Evolutionary conservation across 345 rosid genomes (phyloP).

Genomic region (rapeseed (Brassica napus)): DNA sequence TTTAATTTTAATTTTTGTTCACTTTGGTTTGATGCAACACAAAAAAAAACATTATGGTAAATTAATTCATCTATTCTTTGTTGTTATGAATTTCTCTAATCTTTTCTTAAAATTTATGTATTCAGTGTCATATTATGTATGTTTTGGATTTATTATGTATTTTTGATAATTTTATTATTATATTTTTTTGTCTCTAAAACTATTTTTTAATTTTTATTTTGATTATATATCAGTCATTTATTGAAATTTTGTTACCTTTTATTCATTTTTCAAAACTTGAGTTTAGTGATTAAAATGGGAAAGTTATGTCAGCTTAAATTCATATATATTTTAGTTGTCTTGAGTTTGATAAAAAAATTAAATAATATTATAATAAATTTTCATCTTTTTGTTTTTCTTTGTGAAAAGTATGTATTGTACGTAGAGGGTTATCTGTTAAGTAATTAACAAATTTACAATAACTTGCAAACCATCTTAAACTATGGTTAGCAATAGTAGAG

Average conservation of each 20-base stretch:
- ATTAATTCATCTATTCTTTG: not conserved
- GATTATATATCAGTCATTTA: not conserved
- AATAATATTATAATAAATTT: too few species aligned
- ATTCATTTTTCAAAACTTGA: not conserved
- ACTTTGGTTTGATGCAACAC: not conserved
- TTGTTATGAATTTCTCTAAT: not conserved
- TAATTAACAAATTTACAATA: slow-evolving; percentile 41
- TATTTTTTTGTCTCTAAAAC: not conserved
- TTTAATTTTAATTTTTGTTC: not conserved
- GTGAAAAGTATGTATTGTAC: too few species aligned
- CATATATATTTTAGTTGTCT: not conserved
- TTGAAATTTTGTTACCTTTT: not conserved
- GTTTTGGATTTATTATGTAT: not conserved
- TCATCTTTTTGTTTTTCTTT: too few species aligned
- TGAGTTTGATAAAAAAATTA: not conserved
- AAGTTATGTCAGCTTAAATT: not conserved
- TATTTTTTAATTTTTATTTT: too few species aligned
- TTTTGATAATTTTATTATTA: not conserved
- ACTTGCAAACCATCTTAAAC: slow-evolving; percentile 43
- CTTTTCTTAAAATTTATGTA: not conserved
- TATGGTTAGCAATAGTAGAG: not conserved
- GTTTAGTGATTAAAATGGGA: not conserved
- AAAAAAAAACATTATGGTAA: not conserved
- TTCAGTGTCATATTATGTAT: not conserved
- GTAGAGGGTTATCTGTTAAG: not conserved